phyloP scores from a whole-genome alignment of 257 asterid genomes.

The Solanum chaucha region DNA sequence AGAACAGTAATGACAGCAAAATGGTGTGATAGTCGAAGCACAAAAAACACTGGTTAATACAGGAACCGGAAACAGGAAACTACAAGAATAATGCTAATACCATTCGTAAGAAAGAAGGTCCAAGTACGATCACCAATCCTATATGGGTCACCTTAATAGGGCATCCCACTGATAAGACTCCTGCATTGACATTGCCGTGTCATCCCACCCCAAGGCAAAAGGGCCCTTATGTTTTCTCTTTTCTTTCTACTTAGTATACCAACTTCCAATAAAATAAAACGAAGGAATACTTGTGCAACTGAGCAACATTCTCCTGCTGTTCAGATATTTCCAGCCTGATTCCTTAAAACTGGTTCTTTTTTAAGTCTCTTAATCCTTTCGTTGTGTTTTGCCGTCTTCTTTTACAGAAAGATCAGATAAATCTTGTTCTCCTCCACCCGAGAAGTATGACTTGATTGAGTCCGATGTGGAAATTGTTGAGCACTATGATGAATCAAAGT shows the following conservation, averaged over 20 bases:
- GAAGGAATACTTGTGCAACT: not conserved
- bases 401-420: slow-evolving; percentile 18
- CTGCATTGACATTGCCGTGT: not conserved
- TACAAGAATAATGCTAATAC: not conserved
- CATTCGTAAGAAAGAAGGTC: not conserved
- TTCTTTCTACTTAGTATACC: not conserved
- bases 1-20: not conserved
- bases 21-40: not conserved
- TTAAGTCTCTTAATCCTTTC: not conserved
- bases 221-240: not conserved
- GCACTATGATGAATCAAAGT: slow-evolving; percentile 12
- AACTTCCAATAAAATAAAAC: not conserved
- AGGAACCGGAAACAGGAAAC: not conserved
- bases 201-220: not conserved
- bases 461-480: slow-evolving; percentile 13
- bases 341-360: not conserved
- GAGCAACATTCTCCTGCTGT: not conserved
- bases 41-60: not conserved
- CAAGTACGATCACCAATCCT: not conserved
- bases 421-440: slow-evolving; percentile 19
- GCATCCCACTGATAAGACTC: not conserved
- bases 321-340: not conserved
- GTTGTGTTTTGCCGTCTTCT: not conserved
- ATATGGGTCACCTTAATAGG: not conserved
- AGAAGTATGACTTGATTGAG: slow-evolving; percentile 15